Evolutionary conservation across 129 eudicot genomes (phyloP), one percentile per base, ranked within the genome.

Genomic region (Silybum marianum): DNA sequence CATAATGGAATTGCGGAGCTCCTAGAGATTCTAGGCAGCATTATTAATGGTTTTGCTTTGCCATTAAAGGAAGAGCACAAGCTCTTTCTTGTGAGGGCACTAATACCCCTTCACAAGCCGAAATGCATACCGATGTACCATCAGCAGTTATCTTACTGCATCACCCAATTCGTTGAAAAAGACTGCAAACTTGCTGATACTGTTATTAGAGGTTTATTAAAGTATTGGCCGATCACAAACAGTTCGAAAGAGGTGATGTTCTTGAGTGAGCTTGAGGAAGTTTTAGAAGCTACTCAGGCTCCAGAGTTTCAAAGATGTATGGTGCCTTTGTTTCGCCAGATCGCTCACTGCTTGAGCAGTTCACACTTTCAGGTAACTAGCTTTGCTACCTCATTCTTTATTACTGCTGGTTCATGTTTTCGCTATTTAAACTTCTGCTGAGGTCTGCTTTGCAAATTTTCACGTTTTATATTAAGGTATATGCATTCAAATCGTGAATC

Each of bases 51-150:
- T 24, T 89, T 91, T 85, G 96, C 97, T 16, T 80, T 92, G 81
- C 97, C 97, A 23, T 63, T 92, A 81, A 92, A 92, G 83, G 97
- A 92, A 82, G 97, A 92, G 85, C 97, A 92, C 82, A 92, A 92
- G 63, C 87, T 92, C 32, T 92, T 92, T 81, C 97, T 92, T 77
- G 92, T 88, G 26, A 83, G 97, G 75, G 92, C 93, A 0, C 78
- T 90, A 30, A 92, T 92, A 73, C 97, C 94, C 0, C 92, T 92
- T 54, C 97, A 92, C 72, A 92, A 90, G 75, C 97, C 97, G 24
- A 92, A 92, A 85, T 90, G 97, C 86, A 81, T 92, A 34, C 86
- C 91, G 2, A 80, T 85, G 88, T 92, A 92, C 76, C 97, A 92
- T 81, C 97, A 92, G 86, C 97, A 92, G 76, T 87, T 92, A 30